A percentile compares a stretch with the other conserved stretches of the same genome.
Conservation (phyloP, 306 rosid species). For the Cicer judaicum region DNA sequence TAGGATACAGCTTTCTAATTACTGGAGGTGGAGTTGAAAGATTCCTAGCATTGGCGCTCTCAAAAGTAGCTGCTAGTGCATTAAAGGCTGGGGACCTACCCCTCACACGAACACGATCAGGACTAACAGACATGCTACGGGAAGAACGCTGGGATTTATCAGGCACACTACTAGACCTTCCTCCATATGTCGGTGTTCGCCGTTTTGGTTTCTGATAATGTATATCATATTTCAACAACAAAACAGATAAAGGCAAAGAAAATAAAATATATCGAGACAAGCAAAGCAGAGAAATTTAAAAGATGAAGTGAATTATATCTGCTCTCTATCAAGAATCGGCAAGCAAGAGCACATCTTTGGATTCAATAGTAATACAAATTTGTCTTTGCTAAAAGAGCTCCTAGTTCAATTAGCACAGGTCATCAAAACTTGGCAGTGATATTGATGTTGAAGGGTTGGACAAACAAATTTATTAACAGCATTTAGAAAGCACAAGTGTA, state of each 20-base stretch:
- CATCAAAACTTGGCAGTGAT: conserved; percentile 16
- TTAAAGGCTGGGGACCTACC: conserved; percentile 99
- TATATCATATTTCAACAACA: conserved; percentile 31
- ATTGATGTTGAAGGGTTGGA: not conserved
- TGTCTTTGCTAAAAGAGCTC: not conserved
- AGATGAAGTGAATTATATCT: conserved; percentile 7
- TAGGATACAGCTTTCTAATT: conserved; percentile 79
- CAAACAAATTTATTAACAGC: not conserved
- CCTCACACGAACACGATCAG: conserved; percentile 92
- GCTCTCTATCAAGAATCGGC: conserved; percentile 12
- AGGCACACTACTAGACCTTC: conserved; percentile 80
- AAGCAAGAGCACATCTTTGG: conserved; percentile 10
- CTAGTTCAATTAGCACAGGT: not conserved
- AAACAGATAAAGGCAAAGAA: conserved; percentile 40
- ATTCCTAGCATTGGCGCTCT: conserved; percentile 70
- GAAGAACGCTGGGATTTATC: conserved; percentile 86
- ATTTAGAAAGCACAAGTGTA: not conserved
- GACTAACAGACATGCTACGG: conserved; percentile 91
- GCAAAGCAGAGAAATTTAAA: conserved; percentile 28
- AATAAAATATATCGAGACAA: not conserved
- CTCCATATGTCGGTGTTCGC: conserved; percentile 76
- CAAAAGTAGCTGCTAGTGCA: conserved; percentile 89
- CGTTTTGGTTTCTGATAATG: conserved; percentile 84
- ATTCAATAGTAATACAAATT: conserved; percentile 22
- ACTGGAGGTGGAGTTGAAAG: conserved; percentile 98